A percentile compares a stretch with the other conserved stretches of the same genome.
Evolutionary conservation across 768 basidiomycete species (phyloP).

Genomic region (Daedaleopsis sinensis): DNA sequence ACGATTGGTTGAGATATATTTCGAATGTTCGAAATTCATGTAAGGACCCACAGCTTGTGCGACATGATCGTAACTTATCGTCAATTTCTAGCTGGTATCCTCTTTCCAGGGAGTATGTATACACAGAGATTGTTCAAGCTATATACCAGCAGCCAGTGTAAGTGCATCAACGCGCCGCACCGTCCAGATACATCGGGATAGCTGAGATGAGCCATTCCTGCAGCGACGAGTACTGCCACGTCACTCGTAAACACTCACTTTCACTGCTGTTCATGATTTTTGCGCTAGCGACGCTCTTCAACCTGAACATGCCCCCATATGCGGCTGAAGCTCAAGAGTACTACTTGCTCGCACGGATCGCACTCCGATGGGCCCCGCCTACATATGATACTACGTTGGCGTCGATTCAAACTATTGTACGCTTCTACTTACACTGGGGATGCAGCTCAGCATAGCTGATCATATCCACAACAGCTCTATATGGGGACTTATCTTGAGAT

Average conservation of each 20-base stretch:
- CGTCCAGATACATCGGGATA: not conserved
- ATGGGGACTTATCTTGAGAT: conserved; percentile 55
- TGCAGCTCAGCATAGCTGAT: conserved; percentile 31
- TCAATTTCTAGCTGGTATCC: conserved; percentile 49
- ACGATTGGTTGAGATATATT: conserved; percentile 63
- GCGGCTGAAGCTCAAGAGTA: conserved; percentile 62
- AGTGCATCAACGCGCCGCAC: conserved; percentile 2
- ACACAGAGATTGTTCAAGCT: conserved; percentile 53
- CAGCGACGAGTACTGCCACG: conserved; percentile 25
- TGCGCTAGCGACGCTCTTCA: conserved; percentile 65
- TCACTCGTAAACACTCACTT: conserved; percentile 51
- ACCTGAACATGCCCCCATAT: conserved; percentile 50
- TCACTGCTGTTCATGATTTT: conserved; percentile 69
- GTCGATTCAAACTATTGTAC: conserved; percentile 58
- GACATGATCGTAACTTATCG: not conserved
- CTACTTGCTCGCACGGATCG: conserved; percentile 58
- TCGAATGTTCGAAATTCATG: conserved; percentile 63
- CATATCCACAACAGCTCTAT: conserved; percentile 37
- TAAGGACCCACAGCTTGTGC: conserved; percentile 25
- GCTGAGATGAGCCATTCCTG: not conserved
- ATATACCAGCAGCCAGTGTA: conserved; percentile 58
- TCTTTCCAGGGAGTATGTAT: conserved; percentile 54
- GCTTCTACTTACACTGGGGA: conserved; percentile 23
- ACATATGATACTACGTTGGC: conserved; percentile 52
- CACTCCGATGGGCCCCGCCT: conserved; percentile 51